These are phyloP conservation scores for Phytophthora pini DNA, from an alignment of 352 stramenopile genomes.

Conservation along the genomic window DNA sequence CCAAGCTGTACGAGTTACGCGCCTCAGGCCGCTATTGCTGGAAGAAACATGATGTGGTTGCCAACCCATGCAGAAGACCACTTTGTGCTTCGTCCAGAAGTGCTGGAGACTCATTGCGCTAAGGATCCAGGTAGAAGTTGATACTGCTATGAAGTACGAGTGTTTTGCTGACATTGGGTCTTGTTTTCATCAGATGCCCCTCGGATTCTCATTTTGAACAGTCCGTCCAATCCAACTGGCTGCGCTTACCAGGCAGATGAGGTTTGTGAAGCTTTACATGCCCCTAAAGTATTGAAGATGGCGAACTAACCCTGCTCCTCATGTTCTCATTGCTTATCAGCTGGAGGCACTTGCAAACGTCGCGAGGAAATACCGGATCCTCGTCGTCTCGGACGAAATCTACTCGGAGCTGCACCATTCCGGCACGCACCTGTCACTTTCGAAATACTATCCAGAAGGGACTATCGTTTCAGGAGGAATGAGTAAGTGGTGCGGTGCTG, in stretches of 20 bases:
- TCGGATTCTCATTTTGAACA: conserved; percentile 88
- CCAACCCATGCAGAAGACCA: conserved; percentile 79
- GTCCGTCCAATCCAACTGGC: conserved; percentile 85
- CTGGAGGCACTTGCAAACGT: conserved; percentile 73
- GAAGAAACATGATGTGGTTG: conserved; percentile 90
- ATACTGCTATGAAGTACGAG: conserved; percentile 5
- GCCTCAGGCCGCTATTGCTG: conserved; percentile 85
- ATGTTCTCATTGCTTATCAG: conserved; percentile 23
- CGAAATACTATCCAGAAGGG: conserved; percentile 86
- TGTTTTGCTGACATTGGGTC: background rate
- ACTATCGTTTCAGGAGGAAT: conserved; percentile 89
- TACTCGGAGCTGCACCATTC: conserved; percentile 88
- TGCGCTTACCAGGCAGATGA: conserved; percentile 84
- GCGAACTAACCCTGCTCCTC: conserved; percentile 6
- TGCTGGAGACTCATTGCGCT: conserved; percentile 80
- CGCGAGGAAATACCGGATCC: conserved; percentile 84
- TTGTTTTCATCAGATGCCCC: conserved; percentile 61
- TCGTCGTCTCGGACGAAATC: conserved; percentile 92
- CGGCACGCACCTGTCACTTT: conserved; percentile 81
- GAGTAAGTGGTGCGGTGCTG: conserved; percentile 90
- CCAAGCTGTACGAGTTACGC: conserved; percentile 89
- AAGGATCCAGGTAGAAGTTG: conserved; percentile 75
- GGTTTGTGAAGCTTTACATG: conserved; percentile 33
- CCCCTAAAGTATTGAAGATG: background rate
- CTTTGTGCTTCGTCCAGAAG: conserved; percentile 81